A percentile compares a stretch with the other conserved stretches of the same genome.
These are phyloP conservation scores for Diutina pseudorugosa DNA, from an alignment of 1,139 yeast genomes.

Conservation along the genomic window DNA sequence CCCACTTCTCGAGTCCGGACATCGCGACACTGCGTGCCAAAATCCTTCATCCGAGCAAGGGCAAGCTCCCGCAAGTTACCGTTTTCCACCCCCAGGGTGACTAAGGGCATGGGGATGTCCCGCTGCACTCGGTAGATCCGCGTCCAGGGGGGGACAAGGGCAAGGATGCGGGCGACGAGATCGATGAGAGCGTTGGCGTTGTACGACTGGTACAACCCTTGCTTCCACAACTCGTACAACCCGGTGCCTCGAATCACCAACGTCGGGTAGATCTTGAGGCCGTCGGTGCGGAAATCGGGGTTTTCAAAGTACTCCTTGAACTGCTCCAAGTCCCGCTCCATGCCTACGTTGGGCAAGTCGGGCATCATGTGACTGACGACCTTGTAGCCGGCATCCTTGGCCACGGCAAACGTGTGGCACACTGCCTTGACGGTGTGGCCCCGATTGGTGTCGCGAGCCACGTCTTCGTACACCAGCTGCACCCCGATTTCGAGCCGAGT, in stretches of 20 bases:
- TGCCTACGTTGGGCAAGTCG: conserved; percentile 94
- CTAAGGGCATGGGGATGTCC: conserved; percentile 98
- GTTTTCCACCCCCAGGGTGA: conserved; percentile 95
- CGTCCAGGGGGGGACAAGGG: conserved; percentile 98
- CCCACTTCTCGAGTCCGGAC: conserved; percentile 99
- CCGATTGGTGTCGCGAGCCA: conserved; percentile 94
- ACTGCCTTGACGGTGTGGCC: conserved; percentile 97
- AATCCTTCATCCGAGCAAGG: conserved; percentile 93
- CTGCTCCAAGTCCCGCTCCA: conserved; percentile 96
- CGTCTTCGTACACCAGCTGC: conserved; percentile 95
- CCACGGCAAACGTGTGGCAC: conserved; percentile 87
- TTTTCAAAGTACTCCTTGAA: conserved; percentile 93
- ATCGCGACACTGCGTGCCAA: conserved; percentile 92
- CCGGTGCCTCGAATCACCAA: conserved; percentile 97
- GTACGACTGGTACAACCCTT: conserved; percentile 87
- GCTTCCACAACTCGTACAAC: conserved; percentile 91
- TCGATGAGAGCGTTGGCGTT: conserved; percentile 92
- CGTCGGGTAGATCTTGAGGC: conserved; percentile 90
- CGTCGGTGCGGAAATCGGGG: conserved; percentile 96
- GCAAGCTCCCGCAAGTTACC: conserved; percentile 95
- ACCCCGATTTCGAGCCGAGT: conserved; percentile 96
- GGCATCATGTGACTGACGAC: conserved; percentile 99
- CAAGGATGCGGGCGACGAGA: conserved; percentile 87
- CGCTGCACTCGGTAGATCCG: conserved; percentile 96
- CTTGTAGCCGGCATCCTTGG: conserved; percentile 96